Evolutionary conservation across 768 basidiomycete species (phyloP), one percentile per base, ranked within the genome.

Genomic region (Pisolithus tinctorius): DNA sequence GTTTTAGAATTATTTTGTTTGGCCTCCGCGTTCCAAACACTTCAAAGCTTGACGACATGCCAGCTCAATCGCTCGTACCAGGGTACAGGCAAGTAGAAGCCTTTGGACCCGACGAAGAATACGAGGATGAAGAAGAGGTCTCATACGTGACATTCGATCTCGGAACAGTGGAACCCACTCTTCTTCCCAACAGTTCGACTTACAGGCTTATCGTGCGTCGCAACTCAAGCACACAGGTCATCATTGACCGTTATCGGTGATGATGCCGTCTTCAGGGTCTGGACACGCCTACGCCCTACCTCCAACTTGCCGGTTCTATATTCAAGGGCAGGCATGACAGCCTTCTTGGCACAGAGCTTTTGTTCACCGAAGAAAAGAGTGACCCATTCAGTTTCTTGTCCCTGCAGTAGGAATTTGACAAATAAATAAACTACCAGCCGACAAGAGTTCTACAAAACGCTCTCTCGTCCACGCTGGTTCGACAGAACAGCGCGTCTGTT

Each of bases 111-210:
- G 80, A 91, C 34, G 76, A 83, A 29, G 79, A 83, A 27, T 87
- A 87, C 57, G 69, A 75, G 17, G 73, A 75, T 20, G 69, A 75
- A 38, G 72, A 76, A 34, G 81, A 81, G 51, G 66, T 84, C 4
- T 71, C 70, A 7, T 89, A 88, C 58, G 79, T 88, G 11, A 88
- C 86, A 0, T 72, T 92, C 17, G 89, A 91, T 62, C 70, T 92
- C 1, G 86, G 84, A 40, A 55, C 66, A 27, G 75, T 85, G 31
- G 86, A 91, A 58, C 86, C 87, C 3, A 83, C 83, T 0, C 76
- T 91, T 26, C 74, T 92, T 6, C 84, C 87, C 2, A 88, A 79
- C 58, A 81, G 81, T 0, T 77, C 82, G 0, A 71, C 80, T 1
- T 90, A 84, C 62, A 78, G 83, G 42, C 70, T 90, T n/a, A 85